These are phyloP conservation scores for Halenospora varia DNA, from an alignment of 495 filamentous ascomycete species.

Conservation along the genomic window DNA sequence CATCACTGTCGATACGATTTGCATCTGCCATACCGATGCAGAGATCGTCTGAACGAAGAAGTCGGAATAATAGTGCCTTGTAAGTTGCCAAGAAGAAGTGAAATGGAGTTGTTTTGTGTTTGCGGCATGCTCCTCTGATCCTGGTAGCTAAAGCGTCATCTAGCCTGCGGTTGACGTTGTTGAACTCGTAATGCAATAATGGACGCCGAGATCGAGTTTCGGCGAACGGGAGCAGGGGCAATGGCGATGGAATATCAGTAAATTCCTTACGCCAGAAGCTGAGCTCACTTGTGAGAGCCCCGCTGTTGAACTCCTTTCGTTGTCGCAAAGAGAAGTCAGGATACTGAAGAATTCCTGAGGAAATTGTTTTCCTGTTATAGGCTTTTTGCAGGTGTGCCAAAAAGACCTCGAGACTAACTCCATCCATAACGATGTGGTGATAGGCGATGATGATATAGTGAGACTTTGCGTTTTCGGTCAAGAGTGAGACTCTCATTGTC, in stretches of 20 bases:
- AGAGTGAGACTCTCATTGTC: constrained; percentile 16
- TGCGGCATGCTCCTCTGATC: constrained; percentile 10
- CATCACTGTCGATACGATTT: constrained; percentile 20
- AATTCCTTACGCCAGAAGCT: constrained; percentile 36
- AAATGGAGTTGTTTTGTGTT: constrained; percentile 16
- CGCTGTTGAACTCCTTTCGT: not conserved
- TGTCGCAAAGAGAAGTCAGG: constrained; percentile 20
- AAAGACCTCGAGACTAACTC: constrained; percentile 37
- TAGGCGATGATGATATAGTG: constrained; percentile 23
- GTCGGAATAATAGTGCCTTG: constrained; percentile 17
- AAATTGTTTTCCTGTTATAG: constrained; percentile 29
- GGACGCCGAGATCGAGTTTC: not conserved
- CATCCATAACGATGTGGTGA: constrained; percentile 48
- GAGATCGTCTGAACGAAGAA: constrained; percentile 28
- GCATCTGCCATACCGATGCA: constrained; percentile 42
- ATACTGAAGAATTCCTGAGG: constrained; percentile 8
- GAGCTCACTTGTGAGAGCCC: constrained; percentile 9
- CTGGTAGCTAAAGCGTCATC: not conserved
- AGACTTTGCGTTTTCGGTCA: constrained; percentile 1
- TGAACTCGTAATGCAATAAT: not conserved
- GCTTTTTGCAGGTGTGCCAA: constrained; percentile 33
- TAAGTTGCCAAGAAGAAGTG: constrained; percentile 30
- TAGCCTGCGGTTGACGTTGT: not conserved
- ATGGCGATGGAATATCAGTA: constrained; percentile 17
- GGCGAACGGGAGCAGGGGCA: constrained; percentile 34